Conservation (phyloP, 1,284 basidiomycete species). For the Cutaneotrichosporon sp. region DNA sequence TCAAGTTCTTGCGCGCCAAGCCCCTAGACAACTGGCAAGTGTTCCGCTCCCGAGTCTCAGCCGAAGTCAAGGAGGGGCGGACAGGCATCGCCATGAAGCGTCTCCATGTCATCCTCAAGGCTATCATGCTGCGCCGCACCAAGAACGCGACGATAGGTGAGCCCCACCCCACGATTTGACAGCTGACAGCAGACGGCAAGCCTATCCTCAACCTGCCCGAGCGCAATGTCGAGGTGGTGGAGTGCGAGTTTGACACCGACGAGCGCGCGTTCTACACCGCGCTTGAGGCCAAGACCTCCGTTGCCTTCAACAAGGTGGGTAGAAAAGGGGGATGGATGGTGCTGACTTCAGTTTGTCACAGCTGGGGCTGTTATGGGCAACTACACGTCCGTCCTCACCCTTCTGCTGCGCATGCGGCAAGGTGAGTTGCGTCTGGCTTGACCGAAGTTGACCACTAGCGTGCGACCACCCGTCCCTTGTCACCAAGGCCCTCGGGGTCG, state of each 20-base stretch:
- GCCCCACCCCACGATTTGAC: background rate
- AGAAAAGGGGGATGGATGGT: background rate
- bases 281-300: conserved; percentile 72
- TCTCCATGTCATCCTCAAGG: conserved; percentile 77
- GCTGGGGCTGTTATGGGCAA: conserved; percentile 62
- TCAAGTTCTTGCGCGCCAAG: conserved; percentile 82
- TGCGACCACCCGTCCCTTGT: conserved; percentile 86
- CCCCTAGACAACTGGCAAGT: conserved; percentile 78
- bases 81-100: conserved; percentile 77
- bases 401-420: conserved; percentile 84
- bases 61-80: conserved; percentile 72
- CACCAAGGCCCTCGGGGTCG: conserved; percentile 69
- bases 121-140: conserved; percentile 86
- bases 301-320: conserved; percentile 66
- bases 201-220: conserved; percentile 80
- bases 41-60: conserved; percentile 76
- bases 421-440: conserved; percentile 57
- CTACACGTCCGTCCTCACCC: conserved; percentile 80
- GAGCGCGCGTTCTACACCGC: conserved; percentile 81
- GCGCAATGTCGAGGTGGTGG: conserved; percentile 70
- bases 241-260: conserved; percentile 68
- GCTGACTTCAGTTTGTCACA: conserved; percentile 57
- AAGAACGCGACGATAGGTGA: conserved; percentile 70
- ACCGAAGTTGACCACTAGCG: conserved; percentile 57
- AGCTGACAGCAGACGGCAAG: conserved; percentile 66